Evolutionary conservation across 2,329 filamentous ascomycete genomes (phyloP).

Genomic region (Penicillium sp.): DNA sequence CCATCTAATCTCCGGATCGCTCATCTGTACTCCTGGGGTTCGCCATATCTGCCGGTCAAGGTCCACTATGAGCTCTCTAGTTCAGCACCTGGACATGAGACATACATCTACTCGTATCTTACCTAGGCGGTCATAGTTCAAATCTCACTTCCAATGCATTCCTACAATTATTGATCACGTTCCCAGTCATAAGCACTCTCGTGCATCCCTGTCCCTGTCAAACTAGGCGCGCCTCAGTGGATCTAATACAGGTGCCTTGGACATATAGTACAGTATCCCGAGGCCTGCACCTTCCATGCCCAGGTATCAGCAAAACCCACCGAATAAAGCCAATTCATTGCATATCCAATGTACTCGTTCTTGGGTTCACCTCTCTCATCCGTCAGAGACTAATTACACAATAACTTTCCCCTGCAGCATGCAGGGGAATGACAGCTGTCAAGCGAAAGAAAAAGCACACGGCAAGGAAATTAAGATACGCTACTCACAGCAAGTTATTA

Average conservation of each 20-base stretch:
- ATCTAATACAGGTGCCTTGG: neutral
- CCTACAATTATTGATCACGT: neutral
- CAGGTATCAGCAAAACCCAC: neutral
- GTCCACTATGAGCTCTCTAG: neutral
- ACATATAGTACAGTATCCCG: neutral
- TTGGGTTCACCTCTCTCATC: neutral
- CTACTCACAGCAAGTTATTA: neutral
- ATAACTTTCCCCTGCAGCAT: constrained; percentile 7
- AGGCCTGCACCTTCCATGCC: neutral
- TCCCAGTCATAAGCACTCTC: neutral
- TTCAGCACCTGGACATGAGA: neutral
- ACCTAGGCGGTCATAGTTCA: neutral
- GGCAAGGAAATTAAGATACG: constrained; percentile 12
- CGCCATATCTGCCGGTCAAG: neutral
- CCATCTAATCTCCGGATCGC: constrained; percentile 4
- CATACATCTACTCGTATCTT: neutral
- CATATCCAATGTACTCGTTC: neutral
- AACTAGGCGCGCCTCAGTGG: neutral
- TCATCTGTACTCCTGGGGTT: neutral
- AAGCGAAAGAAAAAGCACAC: neutral
- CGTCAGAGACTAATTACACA: neutral
- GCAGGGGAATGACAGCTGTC: constrained; percentile 13
- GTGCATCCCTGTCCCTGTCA: neutral
- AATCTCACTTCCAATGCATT: neutral
- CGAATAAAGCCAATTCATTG: neutral